Percentiles rank a stretch among this genome's conserved stretches.
phyloP scores from a whole-genome alignment of 176 grass and related monocot genomes.

The Avena eriantha region DNA sequence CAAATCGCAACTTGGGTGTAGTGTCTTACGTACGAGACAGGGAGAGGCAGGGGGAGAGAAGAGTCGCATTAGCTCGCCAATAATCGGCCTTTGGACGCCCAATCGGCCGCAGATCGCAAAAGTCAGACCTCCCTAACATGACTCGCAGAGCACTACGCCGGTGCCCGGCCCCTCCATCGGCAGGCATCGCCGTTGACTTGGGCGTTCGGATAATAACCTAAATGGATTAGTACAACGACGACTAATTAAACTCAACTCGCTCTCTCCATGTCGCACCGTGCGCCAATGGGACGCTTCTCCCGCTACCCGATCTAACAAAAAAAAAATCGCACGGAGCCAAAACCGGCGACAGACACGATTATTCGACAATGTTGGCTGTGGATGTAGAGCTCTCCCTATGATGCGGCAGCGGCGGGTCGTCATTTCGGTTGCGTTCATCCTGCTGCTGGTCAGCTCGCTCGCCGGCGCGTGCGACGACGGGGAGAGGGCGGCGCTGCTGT shows the following conservation, averaged over 20 bases:
- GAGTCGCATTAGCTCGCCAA: background rate
- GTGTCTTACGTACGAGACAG: too few relatives aligned
- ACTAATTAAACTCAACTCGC: background rate
- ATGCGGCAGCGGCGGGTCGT: background rate
- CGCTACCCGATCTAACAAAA: background rate
- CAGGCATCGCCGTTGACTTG: slow-evolving; percentile 31
- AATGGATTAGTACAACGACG: background rate
- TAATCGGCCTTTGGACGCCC: background rate
- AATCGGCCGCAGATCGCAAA: background rate
- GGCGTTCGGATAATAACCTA: background rate
- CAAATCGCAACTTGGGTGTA: too few relatives aligned
- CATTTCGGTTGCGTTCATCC: background rate
- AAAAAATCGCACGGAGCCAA: background rate
- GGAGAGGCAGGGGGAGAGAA: too few relatives aligned
- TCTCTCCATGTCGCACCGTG: background rate
- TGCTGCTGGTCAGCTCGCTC: background rate
- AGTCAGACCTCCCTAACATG: slow-evolving; percentile 39
- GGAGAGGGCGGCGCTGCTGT: slow-evolving; percentile 49
- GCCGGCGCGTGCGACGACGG: slow-evolving; percentile 38
- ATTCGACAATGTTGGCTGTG: background rate
- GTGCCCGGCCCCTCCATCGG: background rate
- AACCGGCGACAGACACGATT: background rate
- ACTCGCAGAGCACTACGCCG: slow-evolving; percentile 25
- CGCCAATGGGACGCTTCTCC: background rate
- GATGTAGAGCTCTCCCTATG: background rate